A percentile compares a stretch with the other conserved stretches of the same genome.
These are phyloP conservation scores for Micractinium sp. DNA, from an alignment of 139 green algal genomes.

Conservation along the genomic window DNA sequence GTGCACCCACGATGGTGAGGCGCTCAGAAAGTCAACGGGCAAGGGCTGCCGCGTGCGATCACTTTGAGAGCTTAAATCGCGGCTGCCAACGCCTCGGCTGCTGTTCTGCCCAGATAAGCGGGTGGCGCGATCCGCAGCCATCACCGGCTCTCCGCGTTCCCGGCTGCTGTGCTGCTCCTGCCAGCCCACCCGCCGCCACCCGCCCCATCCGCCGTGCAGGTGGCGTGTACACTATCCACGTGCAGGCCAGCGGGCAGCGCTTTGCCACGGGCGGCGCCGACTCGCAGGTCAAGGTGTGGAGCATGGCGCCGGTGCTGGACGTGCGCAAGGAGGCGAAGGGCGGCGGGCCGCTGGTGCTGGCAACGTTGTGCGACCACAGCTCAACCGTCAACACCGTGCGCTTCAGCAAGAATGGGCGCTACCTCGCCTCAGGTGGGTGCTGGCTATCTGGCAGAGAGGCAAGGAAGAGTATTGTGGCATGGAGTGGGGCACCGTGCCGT, in stretches of 20 bases:
- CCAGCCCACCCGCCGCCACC: neutral
- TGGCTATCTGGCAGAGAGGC: neutral
- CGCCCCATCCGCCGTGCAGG: conserved; percentile 19
- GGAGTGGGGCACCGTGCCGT: no score
- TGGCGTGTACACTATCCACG: conserved; percentile 76
- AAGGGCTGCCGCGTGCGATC: neutral
- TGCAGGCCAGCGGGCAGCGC: conserved; percentile 63
- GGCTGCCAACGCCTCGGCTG: no score
- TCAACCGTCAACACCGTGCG: conserved; percentile 82
- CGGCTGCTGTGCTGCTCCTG: no score
- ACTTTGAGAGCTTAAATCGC: no score
- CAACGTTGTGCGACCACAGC: conserved; percentile 79
- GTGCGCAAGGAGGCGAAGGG: conserved; percentile 52
- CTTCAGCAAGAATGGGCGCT: conserved; percentile 74
- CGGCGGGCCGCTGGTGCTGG: conserved; percentile 70
- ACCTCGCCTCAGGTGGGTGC: conserved; percentile 44
- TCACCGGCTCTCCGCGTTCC: no score
- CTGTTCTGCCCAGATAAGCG: no score
- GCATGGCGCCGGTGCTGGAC: conserved; percentile 65
- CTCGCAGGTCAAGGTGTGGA: conserved; percentile 80
- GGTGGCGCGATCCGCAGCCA: no score
- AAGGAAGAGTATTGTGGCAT: no score
- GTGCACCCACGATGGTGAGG: conserved; percentile 61
- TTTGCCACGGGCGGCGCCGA: conserved; percentile 80
- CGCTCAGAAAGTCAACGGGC: neutral